Conservation (phyloP, 257 asterid species). For the Plantago elongata region DNA sequence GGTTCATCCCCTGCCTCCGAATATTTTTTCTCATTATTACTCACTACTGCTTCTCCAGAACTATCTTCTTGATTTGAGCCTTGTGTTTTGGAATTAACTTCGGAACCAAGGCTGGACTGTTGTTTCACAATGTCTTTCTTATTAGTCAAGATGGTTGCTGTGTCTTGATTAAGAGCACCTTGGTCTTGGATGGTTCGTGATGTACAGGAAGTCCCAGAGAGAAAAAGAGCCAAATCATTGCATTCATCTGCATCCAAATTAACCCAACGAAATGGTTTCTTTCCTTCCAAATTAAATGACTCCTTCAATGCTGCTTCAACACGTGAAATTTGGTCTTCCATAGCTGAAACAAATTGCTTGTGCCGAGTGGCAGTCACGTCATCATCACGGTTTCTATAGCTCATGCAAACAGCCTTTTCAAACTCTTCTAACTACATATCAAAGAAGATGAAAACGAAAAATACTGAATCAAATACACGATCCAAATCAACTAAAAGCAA, state of each 20-base stretch:
- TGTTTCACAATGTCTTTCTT: slow-evolving; percentile 26
- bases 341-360: slow-evolving; percentile 62
- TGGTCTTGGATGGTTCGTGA: slow-evolving; percentile 33
- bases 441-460: not conserved
- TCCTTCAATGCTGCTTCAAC: slow-evolving; percentile 60
- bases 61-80: slow-evolving; percentile 19
- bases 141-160: slow-evolving; percentile 20
- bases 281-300: slow-evolving; percentile 44
- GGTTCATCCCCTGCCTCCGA: slow-evolving; percentile 24
- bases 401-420: slow-evolving; percentile 71
- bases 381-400: slow-evolving; percentile 61
- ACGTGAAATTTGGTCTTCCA: slow-evolving; percentile 58
- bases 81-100: slow-evolving; percentile 20
- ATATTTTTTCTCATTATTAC: slow-evolving; percentile 22
- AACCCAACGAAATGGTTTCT: slow-evolving; percentile 69
- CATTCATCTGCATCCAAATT: slow-evolving; percentile 65
- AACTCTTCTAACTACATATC: slow-evolving; percentile 77
- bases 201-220: slow-evolving; percentile 47
- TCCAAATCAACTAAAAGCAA: slow-evolving; percentile 9
- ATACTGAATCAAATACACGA: slow-evolving; percentile 17
- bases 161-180: slow-evolving; percentile 15
- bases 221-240: slow-evolving; percentile 72
- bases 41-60: slow-evolving; percentile 23
- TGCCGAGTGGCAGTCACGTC: slow-evolving; percentile 64
- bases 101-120: slow-evolving; percentile 20